Base-by-base conservation (phyloP, 2,329 filamentous ascomycete genomes). In the Apiospora aurea region DNA sequence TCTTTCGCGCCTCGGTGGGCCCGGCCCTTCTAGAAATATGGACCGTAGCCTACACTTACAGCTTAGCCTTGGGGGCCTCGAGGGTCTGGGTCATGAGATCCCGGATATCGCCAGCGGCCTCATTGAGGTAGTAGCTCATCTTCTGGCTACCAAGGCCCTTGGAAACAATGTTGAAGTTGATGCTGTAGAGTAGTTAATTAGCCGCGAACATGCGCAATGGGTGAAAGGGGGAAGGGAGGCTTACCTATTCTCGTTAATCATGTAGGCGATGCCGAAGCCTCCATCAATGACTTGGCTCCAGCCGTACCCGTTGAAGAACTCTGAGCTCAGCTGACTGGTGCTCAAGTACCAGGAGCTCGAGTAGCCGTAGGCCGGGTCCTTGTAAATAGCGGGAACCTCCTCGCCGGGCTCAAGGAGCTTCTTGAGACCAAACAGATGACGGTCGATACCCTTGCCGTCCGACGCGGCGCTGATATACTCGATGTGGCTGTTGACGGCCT, bases 241-340 rank as follows among this genome's bases (percentile, higher is more conserved):
- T 82, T 81, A 94, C 92, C 91, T 95, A 83, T 98, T 97, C 88
- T 98, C 96, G 81, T 99, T 99, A 82, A 99, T 98, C 96, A 99
- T 99, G 82, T 99, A 99, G 51, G 96, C 96, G 80, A 99, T 97
- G 75, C 96, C 96, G 84, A 96, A 99, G 43, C 96, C 96, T 73
- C 93, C 94, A 79, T 98, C 95, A 71, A 98, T 93, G 70, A 99
- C 96, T 86, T 99, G 96, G 80, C 93, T 96, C 96, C 96, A 99
- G 66, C 96, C 96, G 83, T 99, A 99, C 34, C 97, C 96, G 82
- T 99, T 99, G 85, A 98, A 99, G 87, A 94, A 98, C 86, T 99
- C 97, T 46, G 92, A 95, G 84, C 93, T 96, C 81, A 99, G 86
- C 86, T 99, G 97, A 73, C 91, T 94, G 41, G 92, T 94, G 41